Conservation (phyloP, 805 yeast genomes). For the Isabelozyma heimii region DNA sequence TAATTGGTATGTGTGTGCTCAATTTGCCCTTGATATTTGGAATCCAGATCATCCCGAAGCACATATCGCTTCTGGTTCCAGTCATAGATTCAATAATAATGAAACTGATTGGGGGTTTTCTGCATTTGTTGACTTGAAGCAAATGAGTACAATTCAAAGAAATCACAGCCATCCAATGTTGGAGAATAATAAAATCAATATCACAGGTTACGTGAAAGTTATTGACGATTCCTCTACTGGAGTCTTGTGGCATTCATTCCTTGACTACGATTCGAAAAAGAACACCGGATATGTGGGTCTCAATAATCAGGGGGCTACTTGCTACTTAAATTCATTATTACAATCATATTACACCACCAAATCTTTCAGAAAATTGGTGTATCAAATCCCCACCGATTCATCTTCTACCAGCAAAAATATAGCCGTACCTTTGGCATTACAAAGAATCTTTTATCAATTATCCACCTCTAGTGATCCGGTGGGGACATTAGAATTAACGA, state of each 20-base stretch:
- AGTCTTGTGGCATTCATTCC: constrained; percentile 86
- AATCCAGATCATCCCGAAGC: constrained; percentile 68
- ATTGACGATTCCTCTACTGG: constrained; percentile 87
- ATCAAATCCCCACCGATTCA: constrained; percentile 76
- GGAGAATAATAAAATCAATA: constrained; percentile 56
- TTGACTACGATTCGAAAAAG: constrained; percentile 81
- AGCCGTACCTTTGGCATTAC: constrained; percentile 80
- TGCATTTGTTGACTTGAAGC: constrained; percentile 60
- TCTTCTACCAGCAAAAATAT: constrained; percentile 23
- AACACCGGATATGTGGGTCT: constrained; percentile 91
- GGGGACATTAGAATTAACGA: constrained; percentile 82
- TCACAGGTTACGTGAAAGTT: constrained; percentile 74
- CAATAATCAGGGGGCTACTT: constrained; percentile 96
- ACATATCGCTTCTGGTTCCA: constrained; percentile 61
- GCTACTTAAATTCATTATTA: constrained; percentile 87
- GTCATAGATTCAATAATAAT: constrained; percentile 70
- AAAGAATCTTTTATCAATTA: constrained; percentile 79
- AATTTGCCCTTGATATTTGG: constrained; percentile 82
- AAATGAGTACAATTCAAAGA: constrained; percentile 23
- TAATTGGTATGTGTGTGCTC: constrained; percentile 88
- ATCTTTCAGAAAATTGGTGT: constrained; percentile 78
- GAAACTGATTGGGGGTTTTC: constrained; percentile 98
- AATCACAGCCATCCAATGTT: constrained; percentile 36
- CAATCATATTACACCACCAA: constrained; percentile 90
- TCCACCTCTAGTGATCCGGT: constrained; percentile 73